A percentile compares a stretch with the other conserved stretches of the same genome.
Evolutionary conservation across 2,329 filamentous ascomycete genomes (phyloP).

Genomic region (Trichoderma aggressivum): DNA sequence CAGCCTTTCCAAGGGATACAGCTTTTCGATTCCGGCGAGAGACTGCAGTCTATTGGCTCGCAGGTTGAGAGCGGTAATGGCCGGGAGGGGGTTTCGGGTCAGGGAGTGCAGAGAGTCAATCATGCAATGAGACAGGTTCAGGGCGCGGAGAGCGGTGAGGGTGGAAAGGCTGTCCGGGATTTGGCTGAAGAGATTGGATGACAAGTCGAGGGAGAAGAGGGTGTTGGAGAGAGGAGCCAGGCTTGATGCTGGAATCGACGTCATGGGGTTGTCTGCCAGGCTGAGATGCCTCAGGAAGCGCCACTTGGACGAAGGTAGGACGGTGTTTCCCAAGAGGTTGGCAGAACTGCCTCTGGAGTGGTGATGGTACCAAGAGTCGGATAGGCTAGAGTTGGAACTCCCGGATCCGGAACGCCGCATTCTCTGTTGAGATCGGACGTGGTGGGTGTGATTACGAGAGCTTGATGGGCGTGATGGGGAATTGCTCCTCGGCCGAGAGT

Average conservation of each 20-base stretch:
- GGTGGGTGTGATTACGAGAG: conserved; percentile 67
- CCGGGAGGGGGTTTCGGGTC: conserved; percentile 79
- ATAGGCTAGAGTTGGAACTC: conserved; percentile 81
- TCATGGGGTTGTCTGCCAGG: conserved; percentile 86
- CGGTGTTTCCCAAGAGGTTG: conserved; percentile 68
- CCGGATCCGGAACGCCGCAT: conserved; percentile 84
- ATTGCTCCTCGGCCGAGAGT: conserved; percentile 64
- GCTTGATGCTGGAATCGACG: conserved; percentile 70
- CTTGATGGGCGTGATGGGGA: conserved; percentile 76
- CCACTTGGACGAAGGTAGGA: conserved; percentile 86
- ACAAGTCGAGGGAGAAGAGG: conserved; percentile 87
- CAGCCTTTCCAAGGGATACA: conserved; percentile 83
- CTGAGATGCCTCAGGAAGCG: conserved; percentile 89
- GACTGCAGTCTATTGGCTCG: conserved; percentile 83
- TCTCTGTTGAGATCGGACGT: conserved; percentile 67
- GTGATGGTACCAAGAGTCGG: conserved; percentile 58
- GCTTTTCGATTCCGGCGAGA: conserved; percentile 82
- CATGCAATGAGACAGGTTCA: conserved; percentile 97
- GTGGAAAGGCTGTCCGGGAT: conserved; percentile 87
- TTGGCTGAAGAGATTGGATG: conserved; percentile 88
- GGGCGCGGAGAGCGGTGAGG: conserved; percentile 79
- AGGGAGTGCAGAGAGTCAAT: conserved; percentile 91
- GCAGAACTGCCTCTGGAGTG: conserved; percentile 68
- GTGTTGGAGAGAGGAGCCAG: conserved; percentile 81
- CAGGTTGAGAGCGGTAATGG: conserved; percentile 89